A percentile compares a stretch with the other conserved stretches of the same genome.
phyloP scores from a whole-genome alignment of 257 asterid species.

The Nicotiana otophora region DNA sequence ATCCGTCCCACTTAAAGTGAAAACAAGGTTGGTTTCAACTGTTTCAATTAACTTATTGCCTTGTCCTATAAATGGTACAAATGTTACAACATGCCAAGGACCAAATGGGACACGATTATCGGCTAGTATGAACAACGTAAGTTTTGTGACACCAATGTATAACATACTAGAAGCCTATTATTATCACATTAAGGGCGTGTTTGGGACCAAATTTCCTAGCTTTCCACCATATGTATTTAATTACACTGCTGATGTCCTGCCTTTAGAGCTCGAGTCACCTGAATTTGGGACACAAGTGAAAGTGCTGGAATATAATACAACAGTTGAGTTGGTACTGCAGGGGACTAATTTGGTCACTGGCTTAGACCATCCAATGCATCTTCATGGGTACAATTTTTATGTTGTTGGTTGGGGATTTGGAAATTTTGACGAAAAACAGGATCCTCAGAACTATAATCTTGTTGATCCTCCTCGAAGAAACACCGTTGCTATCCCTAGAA shows the following conservation, averaged over 20 bases:
- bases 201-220: slow-evolving; percentile 25
- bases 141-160: slow-evolving; percentile 23
- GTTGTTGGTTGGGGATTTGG: slow-evolving; percentile 70
- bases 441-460: slow-evolving; percentile 52
- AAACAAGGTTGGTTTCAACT: slow-evolving; percentile 34
- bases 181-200: slow-evolving; percentile 21
- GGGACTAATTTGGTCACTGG: slow-evolving; percentile 50
- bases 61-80: slow-evolving; percentile 15
- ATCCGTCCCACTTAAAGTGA: slow-evolving; percentile 30
- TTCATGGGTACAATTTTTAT: slow-evolving; percentile 63
- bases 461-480: slow-evolving; percentile 53
- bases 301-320: slow-evolving; percentile 20
- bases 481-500: slow-evolving; percentile 46
- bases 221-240: slow-evolving; percentile 34
- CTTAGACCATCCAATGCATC: slow-evolving; percentile 73
- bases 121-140: slow-evolving; percentile 48
- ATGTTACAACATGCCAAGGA: slow-evolving; percentile 25
- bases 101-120: slow-evolving; percentile 40
- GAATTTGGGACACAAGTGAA: not conserved
- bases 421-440: slow-evolving; percentile 35
- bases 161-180: slow-evolving; percentile 45
- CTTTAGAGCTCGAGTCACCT: slow-evolving; percentile 24
- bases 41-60: slow-evolving; percentile 45
- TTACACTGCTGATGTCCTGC: slow-evolving; percentile 33
- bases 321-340: slow-evolving; percentile 51